A percentile compares a stretch with the other conserved stretches of the same genome.
phyloP scores from a whole-genome alignment of 1,284 basidiomycete genomes.

The Cryptococcus sp. region DNA sequence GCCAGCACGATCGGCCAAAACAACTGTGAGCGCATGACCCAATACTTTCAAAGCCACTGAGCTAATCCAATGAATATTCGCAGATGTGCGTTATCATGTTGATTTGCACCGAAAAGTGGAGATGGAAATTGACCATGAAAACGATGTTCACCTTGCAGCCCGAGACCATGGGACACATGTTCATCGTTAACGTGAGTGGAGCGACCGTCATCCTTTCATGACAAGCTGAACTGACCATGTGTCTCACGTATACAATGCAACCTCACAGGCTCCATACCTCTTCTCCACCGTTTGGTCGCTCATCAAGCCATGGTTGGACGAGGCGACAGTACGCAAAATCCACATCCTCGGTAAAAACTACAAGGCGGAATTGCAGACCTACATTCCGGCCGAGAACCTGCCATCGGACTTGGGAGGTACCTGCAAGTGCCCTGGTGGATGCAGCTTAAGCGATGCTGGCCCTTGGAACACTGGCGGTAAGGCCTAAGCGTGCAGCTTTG shows the following conservation, averaged over 20 bases:
- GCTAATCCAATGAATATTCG: not conserved
- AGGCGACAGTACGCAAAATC: slow-evolving; percentile 91
- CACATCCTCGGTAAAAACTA: slow-evolving; percentile 68
- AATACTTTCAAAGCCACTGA: not conserved
- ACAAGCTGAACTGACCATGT: not conserved
- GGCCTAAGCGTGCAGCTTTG: too few species aligned
- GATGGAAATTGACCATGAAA: not conserved
- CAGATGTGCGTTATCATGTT: not conserved
- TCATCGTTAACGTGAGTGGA: slow-evolving; percentile 73
- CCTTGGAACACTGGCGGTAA: slow-evolving; percentile 71
- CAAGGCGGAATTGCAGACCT: slow-evolving; percentile 70
- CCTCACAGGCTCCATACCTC: slow-evolving; percentile 70
- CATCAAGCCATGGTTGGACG: slow-evolving; percentile 93
- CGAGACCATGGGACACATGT: slow-evolving; percentile 95
- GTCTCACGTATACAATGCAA: not conserved
- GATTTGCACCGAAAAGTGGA: too few species aligned
- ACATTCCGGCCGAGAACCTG: slow-evolving; percentile 81
- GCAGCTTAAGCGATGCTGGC: slow-evolving; percentile 85
- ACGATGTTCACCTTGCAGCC: slow-evolving; percentile 57
- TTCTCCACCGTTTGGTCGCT: slow-evolving; percentile 87
- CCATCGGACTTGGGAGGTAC: slow-evolving; percentile 82
- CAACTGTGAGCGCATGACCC: slow-evolving; percentile 59
- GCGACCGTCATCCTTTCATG: not conserved
- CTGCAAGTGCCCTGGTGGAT: slow-evolving; percentile 78
- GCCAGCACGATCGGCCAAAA: slow-evolving; percentile 85